A percentile compares a stretch with the other conserved stretches of the same genome.
Conservation (phyloP, 305 asterid species). For the Nicotiana rustica region DNA sequence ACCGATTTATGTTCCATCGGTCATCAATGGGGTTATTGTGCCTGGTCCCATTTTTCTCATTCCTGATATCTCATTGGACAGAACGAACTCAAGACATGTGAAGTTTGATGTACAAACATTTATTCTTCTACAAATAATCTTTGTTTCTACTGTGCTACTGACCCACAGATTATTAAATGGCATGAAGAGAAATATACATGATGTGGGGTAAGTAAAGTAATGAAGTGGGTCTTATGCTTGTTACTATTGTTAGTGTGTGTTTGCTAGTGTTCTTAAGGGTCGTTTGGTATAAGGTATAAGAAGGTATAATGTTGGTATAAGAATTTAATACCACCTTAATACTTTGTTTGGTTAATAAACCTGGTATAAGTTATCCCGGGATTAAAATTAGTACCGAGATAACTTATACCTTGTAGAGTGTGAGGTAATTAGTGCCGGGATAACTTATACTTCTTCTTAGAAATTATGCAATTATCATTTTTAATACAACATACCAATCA, state of each 20-base stretch:
- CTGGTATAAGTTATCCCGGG: no score
- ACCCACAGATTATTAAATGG: constrained; percentile 25
- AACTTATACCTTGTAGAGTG: no score
- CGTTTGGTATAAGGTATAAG: no score
- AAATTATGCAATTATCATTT: no score
- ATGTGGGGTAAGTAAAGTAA: constrained; percentile 3
- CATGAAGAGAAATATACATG: not conserved
- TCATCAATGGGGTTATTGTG: constrained; percentile 19
- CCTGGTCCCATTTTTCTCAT: not conserved
- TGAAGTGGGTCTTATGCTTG: not conserved
- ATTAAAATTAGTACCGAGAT: no score
- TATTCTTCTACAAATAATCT: constrained; percentile 5
- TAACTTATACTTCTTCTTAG: no score
- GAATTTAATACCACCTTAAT: no score
- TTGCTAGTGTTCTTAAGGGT: not conserved
- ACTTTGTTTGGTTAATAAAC: no score
- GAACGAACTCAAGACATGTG: not conserved
- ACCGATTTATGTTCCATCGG: not conserved
- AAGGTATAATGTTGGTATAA: no score
- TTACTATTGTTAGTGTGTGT: constrained; percentile 9
- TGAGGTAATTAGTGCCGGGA: no score
- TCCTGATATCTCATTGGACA: constrained; percentile 30
- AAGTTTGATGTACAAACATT: not conserved
- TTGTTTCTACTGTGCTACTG: not conserved
- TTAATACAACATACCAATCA: no score